Evolutionary conservation across 495 filamentous ascomycete genomes (phyloP).

Genomic region (Penicillium salamii): DNA sequence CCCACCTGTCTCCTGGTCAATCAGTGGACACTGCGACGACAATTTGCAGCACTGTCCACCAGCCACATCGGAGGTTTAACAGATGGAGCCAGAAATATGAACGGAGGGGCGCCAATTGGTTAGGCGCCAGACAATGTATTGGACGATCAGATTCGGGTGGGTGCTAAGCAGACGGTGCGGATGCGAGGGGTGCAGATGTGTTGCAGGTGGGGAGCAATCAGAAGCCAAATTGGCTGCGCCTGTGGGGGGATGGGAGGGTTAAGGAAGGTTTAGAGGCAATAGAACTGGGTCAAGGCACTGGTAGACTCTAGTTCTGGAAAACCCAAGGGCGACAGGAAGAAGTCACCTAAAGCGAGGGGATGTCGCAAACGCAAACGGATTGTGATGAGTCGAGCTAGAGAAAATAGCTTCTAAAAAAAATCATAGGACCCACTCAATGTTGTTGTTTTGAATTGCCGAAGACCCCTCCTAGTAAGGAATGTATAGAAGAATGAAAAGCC

Average conservation of each 20-base stretch:
- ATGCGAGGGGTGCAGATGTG: constrained; percentile 26
- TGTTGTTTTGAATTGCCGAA: background rate
- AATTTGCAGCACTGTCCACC: constrained; percentile 10
- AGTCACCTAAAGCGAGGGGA: constrained; percentile 18
- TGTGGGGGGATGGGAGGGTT: constrained; percentile 9
- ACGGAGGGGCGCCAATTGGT: constrained; percentile 8
- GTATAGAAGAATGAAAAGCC: background rate
- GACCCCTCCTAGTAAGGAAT: background rate
- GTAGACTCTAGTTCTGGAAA: background rate
- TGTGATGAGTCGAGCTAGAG: constrained; percentile 32
- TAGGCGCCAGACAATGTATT: constrained; percentile 17
- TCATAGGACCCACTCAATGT: constrained; percentile 1
- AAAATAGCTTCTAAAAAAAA: background rate
- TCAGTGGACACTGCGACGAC: constrained; percentile 12
- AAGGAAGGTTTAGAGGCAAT: constrained; percentile 10
- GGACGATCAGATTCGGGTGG: constrained; percentile 9
- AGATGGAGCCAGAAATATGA: constrained; percentile 2
- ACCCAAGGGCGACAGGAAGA: constrained; percentile 7
- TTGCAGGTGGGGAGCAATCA: constrained; percentile 16
- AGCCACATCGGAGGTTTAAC: constrained; percentile 19
- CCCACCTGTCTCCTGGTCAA: constrained; percentile 14
- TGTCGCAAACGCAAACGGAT: constrained; percentile 17
- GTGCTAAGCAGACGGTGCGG: constrained; percentile 8
- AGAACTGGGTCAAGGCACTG: constrained; percentile 9
- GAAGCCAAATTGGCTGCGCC: constrained; percentile 11